Percentiles rank a stretch among this genome's conserved stretches.
Conservation (phyloP, 2,329 filamentous ascomycete genomes). For the Cladosporium sp. region DNA sequence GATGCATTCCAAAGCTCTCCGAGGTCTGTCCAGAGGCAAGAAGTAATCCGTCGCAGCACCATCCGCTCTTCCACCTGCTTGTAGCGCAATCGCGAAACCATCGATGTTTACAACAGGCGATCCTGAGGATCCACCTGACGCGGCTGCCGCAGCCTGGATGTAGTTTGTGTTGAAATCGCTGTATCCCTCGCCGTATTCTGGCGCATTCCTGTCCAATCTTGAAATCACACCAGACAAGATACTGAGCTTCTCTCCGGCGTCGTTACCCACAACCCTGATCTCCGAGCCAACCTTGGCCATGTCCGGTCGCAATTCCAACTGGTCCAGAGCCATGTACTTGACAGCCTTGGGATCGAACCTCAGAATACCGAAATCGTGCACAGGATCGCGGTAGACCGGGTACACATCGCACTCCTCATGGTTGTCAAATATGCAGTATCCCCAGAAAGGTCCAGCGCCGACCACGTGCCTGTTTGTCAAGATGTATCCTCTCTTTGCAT, state of each 20-base stretch:
- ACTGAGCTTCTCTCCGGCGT: slow-evolving; percentile 96
- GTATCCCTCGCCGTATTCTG: slow-evolving; percentile 96
- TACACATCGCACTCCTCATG: slow-evolving; percentile 95
- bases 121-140: slow-evolving; percentile 95
- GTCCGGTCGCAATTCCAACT: slow-evolving; percentile 79
- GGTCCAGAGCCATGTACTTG: slow-evolving; percentile 91
- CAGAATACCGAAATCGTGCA: slow-evolving; percentile 97
- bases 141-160: slow-evolving; percentile 95
- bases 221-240: slow-evolving; percentile 98
- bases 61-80: slow-evolving; percentile 90
- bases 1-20: slow-evolving; percentile 84
- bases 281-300: slow-evolving; percentile 86
- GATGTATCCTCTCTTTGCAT: slow-evolving; percentile 80
- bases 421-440: slow-evolving; percentile 97
- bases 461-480: slow-evolving; percentile 75
- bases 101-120: slow-evolving; percentile 97
- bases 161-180: slow-evolving; percentile 97
- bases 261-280: slow-evolving; percentile 96
- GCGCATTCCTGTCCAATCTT: slow-evolving; percentile 91
- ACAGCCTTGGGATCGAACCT: slow-evolving; percentile 94
- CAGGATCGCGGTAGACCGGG: slow-evolving; percentile 95
- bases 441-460: slow-evolving; percentile 93
- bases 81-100: slow-evolving; percentile 85
- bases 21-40: slow-evolving; percentile 84
- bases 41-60: slow-evolving; percentile 98